phyloP scores from a whole-genome alignment of 139 green algal genomes.

The Nannochloris sp. region DNA sequence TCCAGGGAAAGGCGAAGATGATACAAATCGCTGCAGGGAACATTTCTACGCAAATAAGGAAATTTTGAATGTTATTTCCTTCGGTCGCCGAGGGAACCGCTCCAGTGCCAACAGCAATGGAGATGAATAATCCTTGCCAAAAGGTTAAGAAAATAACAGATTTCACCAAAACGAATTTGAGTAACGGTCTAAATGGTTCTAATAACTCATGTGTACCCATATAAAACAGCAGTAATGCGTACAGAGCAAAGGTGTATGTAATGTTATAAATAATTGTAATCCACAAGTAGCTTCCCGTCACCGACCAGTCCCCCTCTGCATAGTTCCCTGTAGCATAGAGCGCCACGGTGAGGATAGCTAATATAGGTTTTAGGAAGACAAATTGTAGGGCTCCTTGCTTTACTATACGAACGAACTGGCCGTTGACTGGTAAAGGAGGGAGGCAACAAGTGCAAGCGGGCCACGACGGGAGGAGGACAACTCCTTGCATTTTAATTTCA shows the following conservation, averaged over 20 bases:
- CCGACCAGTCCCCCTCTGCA: conserved; percentile 72
- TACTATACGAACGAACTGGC: conserved; percentile 67
- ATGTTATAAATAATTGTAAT: conserved; percentile 91
- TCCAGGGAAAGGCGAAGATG: conserved; percentile 83
- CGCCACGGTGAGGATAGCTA: conserved; percentile 72
- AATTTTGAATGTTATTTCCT: conserved; percentile 82
- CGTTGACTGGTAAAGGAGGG: conserved; percentile 72
- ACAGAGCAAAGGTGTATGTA: conserved; percentile 88
- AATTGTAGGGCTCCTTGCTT: conserved; percentile 93
- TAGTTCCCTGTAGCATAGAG: conserved; percentile 71
- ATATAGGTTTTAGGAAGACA: conserved; percentile 89
- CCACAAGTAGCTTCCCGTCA: conserved; percentile 62
- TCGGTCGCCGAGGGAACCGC: conserved; percentile 45
- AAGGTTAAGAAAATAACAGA: conserved; percentile 95
- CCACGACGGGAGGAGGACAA: conserved; percentile 73
- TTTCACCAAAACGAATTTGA: conserved; percentile 96
- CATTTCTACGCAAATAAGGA: conserved; percentile 95
- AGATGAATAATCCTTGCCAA: conserved; percentile 84
- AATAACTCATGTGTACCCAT: conserved; percentile 86
- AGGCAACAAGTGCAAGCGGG: conserved; percentile 84
- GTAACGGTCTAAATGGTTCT: conserved; percentile 80
- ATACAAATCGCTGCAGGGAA: conserved; percentile 69
- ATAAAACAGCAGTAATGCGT: conserved; percentile 92
- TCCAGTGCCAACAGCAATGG: conserved; percentile 42
- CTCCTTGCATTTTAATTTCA: conserved; percentile 76